These are phyloP conservation scores for Globisporangium acanthophoron DNA, from an alignment of 352 stramenopile species.

Conservation along the genomic window DNA sequence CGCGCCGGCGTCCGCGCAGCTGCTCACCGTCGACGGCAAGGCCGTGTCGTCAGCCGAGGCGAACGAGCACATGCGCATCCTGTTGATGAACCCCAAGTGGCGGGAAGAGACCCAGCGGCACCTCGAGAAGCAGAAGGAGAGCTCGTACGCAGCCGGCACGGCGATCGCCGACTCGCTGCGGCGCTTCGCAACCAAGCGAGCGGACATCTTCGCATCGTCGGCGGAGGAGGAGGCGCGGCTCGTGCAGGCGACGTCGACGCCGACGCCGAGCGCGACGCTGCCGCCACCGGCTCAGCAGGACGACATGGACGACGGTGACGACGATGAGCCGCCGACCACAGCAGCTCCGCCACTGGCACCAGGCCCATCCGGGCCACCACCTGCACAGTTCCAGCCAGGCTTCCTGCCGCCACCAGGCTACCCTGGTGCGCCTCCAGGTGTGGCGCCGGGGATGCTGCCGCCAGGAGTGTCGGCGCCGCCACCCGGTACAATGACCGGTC, in stretches of 20 bases:
- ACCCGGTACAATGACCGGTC: constrained; percentile 14
- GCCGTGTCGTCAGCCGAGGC: constrained; percentile 81
- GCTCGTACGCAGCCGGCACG: constrained; percentile 89
- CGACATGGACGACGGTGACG: constrained; percentile 37
- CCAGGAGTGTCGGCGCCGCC: constrained; percentile 16
- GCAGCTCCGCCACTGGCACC: background rate
- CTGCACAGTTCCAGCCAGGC: constrained; percentile 3
- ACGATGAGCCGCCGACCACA: constrained; percentile 1
- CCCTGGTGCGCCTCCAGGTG: constrained; percentile 2
- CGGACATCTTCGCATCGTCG: constrained; percentile 92
- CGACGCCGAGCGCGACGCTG: background rate
- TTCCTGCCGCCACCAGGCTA: constrained; percentile 6
- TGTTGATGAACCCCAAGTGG: constrained; percentile 98
- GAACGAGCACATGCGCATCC: constrained; percentile 99
- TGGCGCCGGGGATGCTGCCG: constrained; percentile 18
- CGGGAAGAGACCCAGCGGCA: constrained; percentile 94
- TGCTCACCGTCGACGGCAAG: constrained; percentile 86
- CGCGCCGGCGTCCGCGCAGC: constrained; percentile 16
- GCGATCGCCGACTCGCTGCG: constrained; percentile 95
- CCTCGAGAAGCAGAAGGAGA: constrained; percentile 96
- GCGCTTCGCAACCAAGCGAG: constrained; percentile 88
- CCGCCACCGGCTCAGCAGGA: constrained; percentile 14
- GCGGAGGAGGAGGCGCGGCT: constrained; percentile 77
- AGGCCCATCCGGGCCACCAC: constrained; percentile 4
- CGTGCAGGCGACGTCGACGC: constrained; percentile 35